phyloP scores from a whole-genome alignment of 495 filamentous ascomycete species.

The Lasiosphaeria ovina region DNA sequence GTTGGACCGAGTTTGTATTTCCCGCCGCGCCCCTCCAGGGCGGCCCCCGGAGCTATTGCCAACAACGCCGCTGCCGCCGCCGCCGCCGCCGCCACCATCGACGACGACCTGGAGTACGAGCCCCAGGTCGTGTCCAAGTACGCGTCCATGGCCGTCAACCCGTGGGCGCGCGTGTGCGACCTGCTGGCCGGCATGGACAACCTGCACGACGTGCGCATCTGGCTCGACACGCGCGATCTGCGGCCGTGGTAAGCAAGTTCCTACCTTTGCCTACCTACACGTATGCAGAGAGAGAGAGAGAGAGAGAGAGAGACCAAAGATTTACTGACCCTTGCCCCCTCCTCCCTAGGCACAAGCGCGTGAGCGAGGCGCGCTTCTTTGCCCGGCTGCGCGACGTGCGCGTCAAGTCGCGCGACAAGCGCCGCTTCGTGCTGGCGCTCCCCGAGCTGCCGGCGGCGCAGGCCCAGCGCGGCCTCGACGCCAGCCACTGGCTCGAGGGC shows the following conservation, averaged over 20 bases:
- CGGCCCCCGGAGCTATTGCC: neutral
- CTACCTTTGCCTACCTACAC: neutral
- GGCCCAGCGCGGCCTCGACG: neutral
- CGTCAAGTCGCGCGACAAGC: slow-evolving; percentile 2
- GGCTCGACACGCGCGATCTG: slow-evolving; percentile 31
- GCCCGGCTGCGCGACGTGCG: slow-evolving; percentile 14
- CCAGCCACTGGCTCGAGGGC: neutral
- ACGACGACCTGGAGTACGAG: neutral
- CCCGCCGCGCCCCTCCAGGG: slow-evolving; percentile 8
- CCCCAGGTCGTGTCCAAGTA: neutral
- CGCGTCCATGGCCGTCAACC: slow-evolving; percentile 20
- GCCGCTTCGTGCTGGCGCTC: slow-evolving; percentile 22
- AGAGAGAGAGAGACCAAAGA: too few relatives aligned
- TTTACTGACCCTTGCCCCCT: neutral
- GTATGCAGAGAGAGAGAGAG: too few relatives aligned
- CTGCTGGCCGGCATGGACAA: slow-evolving; percentile 9
- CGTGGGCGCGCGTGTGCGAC: slow-evolving; percentile 27
- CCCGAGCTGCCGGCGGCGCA: slow-evolving; percentile 15
- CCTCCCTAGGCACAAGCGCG: neutral
- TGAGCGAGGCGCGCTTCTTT: neutral
- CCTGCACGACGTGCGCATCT: slow-evolving; percentile 23
- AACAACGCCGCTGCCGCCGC: too few relatives aligned
- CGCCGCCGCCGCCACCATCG: too few relatives aligned
- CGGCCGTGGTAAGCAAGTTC: slow-evolving; percentile 20
- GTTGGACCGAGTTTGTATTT: slow-evolving; percentile 30